Base-by-base conservation (phyloP, 2,329 filamentous ascomycete species). In the Dactylellina cionopaga region DNA sequence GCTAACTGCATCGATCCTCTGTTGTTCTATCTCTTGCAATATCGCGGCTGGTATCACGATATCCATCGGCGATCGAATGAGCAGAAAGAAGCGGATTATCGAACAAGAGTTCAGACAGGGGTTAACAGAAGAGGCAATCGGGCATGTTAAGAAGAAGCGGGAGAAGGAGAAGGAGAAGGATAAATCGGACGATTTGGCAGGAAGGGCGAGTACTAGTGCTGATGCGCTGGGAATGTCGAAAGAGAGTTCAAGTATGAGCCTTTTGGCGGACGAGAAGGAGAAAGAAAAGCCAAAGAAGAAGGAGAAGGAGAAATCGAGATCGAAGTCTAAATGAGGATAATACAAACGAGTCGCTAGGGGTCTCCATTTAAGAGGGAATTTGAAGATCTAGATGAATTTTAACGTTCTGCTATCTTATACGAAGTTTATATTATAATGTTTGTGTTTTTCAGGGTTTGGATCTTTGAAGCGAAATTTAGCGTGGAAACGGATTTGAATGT, bases 71-170 rank as follows among this genome's bases (percentile, higher is more conserved):
- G 91, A 94, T 78, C 85, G 88, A 17, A 86, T 85, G 74, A 92
- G 91, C 1, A 84, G 92, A 54, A 96, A 96, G 84, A 94, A 92
- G 85, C 91, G 96, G 41, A 90, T 96, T 0, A 83, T 92, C 19
- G 89, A 93, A 77, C 85, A 89, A 44, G 86, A 95, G 80, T 87
- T 90, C 77, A 83, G 91, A 27, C 92, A 95, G 78, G 87, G 92
- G 74, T 80, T 96, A 63, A 96, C 92, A 0, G 81, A 84, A 47
- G 83, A 88, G 75, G 88, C 87, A 0, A 88, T 89, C 13, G 66
- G 51, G 5, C 49, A 71, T 3, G 74, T 77, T 31, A 58, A 75
- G 75, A 83, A 83, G 74, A 85, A 85, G 76, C 81, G 86, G 9
- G 80, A 84, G 75, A 84, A 84, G 78, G 82, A 83, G 75, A 81